These are phyloP conservation scores for Nakazawaea ishiwadae DNA, from an alignment of 805 yeast genomes.

Conservation along the genomic window DNA sequence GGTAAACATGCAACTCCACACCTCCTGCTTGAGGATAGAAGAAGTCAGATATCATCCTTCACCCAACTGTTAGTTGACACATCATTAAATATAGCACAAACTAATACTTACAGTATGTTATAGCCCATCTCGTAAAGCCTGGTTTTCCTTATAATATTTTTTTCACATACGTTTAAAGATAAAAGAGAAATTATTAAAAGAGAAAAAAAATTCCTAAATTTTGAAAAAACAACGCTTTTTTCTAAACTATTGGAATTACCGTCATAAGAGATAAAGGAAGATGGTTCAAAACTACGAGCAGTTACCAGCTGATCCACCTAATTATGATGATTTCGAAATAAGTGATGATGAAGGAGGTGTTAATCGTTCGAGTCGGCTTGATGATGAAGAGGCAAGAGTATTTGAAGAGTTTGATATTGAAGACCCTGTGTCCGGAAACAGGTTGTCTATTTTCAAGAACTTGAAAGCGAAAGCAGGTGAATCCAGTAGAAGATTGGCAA, in stretches of 20 bases:
- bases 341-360: constrained; percentile 11
- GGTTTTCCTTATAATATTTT: too few relatives aligned
- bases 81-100: background rate
- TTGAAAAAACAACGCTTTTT: background rate
- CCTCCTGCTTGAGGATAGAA: constrained; percentile 99
- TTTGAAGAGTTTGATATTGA: constrained; percentile 43
- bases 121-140: constrained; percentile 8
- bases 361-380: background rate
- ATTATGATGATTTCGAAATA: constrained; percentile 9
- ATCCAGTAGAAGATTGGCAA: constrained; percentile 30
- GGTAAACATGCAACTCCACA: constrained; percentile 92
- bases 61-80: background rate
- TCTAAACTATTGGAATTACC: too few relatives aligned
- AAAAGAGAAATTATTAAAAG: too few relatives aligned
- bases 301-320: constrained; percentile 12
- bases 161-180: too few relatives aligned
- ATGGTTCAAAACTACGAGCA: constrained; percentile 6
- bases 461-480: constrained; percentile 22
- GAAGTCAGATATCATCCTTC: constrained; percentile 84
- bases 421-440: constrained; percentile 21
- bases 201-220: background rate
- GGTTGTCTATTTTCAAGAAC: background rate
- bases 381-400: constrained; percentile 1
- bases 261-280: too few relatives aligned
- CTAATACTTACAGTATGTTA: constrained; percentile 10